Conservation (phyloP, 257 asterid species). For the Mitragyna speciosa region DNA sequence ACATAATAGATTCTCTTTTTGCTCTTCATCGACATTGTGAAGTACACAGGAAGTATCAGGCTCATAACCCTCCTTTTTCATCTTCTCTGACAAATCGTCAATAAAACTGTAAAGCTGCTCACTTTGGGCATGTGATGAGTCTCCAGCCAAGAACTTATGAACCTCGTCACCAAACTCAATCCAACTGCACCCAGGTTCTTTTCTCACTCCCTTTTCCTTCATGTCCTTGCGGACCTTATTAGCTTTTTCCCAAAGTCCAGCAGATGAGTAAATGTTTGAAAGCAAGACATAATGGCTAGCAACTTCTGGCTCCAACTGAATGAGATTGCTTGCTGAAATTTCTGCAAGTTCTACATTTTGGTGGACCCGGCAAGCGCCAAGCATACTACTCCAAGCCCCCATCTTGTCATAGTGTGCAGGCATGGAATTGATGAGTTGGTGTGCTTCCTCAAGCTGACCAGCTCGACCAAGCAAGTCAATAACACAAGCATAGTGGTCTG, state of each 20-base stretch:
- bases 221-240: constrained; percentile 56
- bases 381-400: constrained; percentile 86
- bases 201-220: constrained; percentile 64
- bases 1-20: constrained; percentile 69
- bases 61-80: constrained; percentile 76
- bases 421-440: constrained; percentile 49
- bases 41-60: constrained; percentile 88
- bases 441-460: constrained; percentile 69
- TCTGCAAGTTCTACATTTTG: constrained; percentile 71
- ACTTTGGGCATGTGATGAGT: constrained; percentile 57
- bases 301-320: constrained; percentile 63
- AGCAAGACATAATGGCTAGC: constrained; percentile 84
- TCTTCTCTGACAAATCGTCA: constrained; percentile 39
- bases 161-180: constrained; percentile 62
- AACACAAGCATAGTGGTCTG: constrained; percentile 79
- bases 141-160: constrained; percentile 82
- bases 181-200: constrained; percentile 93
- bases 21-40: constrained; percentile 72
- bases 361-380: constrained; percentile 76
- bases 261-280: constrained; percentile 70
- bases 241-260: constrained; percentile 76
- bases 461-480: constrained; percentile 91
- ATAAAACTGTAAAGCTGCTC: constrained; percentile 54
- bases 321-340: constrained; percentile 61
- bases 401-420: constrained; percentile 45